Evolutionary conservation across 2,329 filamentous ascomycete genomes (phyloP).

Genomic region (Penicillium oxalicum): DNA sequence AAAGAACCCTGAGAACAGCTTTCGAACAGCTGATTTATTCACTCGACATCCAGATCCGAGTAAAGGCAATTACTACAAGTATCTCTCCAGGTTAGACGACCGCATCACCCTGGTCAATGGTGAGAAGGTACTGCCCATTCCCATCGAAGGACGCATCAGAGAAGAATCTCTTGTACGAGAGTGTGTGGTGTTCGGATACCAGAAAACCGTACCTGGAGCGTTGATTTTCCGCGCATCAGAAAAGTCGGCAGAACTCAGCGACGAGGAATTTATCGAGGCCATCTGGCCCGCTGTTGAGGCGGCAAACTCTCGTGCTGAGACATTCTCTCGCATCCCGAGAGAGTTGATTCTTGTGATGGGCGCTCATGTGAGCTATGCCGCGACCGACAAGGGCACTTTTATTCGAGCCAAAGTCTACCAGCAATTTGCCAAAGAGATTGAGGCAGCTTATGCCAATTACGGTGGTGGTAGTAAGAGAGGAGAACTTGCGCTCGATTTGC

Average conservation of each 20-base stretch:
- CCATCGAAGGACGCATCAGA: conserved; percentile 50
- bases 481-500: conserved; percentile 10
- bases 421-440: conserved; percentile 45
- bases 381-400: conserved; percentile 54
- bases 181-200: conserved; percentile 52
- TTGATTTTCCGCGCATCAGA: conserved; percentile 44
- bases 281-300: conserved; percentile 49
- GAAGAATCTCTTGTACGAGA: conserved; percentile 51
- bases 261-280: conserved; percentile 38
- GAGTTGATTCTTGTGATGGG: conserved; percentile 51
- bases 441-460: conserved; percentile 42
- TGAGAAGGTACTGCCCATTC: conserved; percentile 46
- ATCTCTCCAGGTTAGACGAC: conserved; percentile 43
- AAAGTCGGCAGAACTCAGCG: conserved; percentile 46
- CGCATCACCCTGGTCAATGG: conserved; percentile 45
- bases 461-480: conserved; percentile 35
- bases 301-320: conserved; percentile 48
- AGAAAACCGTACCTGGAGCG: conserved; percentile 47
- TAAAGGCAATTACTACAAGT: conserved; percentile 39
- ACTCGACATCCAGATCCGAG: conserved; percentile 36
- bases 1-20: conserved; percentile 48
- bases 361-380: conserved; percentile 42
- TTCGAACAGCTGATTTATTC: conserved; percentile 53
- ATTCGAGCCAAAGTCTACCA: conserved; percentile 49
- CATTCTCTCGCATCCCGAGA: conserved; percentile 49